A percentile compares a stretch with the other conserved stretches of the same genome.
Conservation (phyloP, 2,329 filamentous ascomycete genomes). For the Colletotrichum viniferum region DNA sequence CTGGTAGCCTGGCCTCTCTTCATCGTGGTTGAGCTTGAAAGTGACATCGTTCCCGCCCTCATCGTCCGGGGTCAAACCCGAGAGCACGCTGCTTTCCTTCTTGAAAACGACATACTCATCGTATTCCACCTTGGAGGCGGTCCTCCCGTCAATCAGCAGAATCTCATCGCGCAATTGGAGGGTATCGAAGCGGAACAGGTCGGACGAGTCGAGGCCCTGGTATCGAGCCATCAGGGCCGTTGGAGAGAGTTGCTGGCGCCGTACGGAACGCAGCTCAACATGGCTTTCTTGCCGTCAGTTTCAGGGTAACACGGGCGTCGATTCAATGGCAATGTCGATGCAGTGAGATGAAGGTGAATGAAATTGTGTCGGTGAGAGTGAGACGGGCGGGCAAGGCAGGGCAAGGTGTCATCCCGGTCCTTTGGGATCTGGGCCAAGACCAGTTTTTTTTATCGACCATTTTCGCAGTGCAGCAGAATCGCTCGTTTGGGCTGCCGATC, state of each 20-base stretch:
- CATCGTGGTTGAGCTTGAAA: conserved; percentile 36
- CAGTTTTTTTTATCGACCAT: neutral
- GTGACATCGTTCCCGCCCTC: conserved; percentile 21
- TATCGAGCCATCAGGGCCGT: conserved; percentile 15
- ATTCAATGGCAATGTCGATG: neutral
- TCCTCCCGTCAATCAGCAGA: conserved; percentile 31
- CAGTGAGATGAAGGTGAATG: neutral
- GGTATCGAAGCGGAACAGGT: conserved; percentile 43
- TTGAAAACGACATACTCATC: conserved; percentile 43
- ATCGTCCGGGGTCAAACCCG: neutral
- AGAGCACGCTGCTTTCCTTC: conserved; percentile 20
- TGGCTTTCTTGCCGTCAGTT: neutral
- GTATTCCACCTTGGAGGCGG: conserved; percentile 37
- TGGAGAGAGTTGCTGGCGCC: neutral
- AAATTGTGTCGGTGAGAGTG: neutral
- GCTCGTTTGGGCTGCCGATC: neutral
- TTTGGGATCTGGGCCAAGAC: neutral
- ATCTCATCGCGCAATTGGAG: conserved; percentile 34
- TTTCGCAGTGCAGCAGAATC: neutral
- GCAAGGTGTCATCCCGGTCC: neutral
- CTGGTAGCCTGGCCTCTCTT: conserved; percentile 33
- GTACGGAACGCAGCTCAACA: conserved; percentile 4
- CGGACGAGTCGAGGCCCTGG: conserved; percentile 26
- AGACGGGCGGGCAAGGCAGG: neutral
- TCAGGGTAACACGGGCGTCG: neutral